Evolutionary conservation across 2,329 filamentous ascomycete species (phyloP), one percentile per base, ranked within the genome.

Genomic region (Pseudonectria foliicola): DNA sequence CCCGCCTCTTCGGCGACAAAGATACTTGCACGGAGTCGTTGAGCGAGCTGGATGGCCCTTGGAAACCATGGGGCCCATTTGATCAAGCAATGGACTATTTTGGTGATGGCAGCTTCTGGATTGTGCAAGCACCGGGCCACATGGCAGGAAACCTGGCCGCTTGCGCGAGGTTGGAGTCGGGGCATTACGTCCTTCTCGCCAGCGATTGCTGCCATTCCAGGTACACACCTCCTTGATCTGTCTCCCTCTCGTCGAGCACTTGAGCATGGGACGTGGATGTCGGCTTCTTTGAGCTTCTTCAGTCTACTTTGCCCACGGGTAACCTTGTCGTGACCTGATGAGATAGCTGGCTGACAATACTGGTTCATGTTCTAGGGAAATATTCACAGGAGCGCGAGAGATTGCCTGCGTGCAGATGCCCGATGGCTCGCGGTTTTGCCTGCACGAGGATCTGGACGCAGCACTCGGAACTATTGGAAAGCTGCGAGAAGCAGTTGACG

Each of bases 181-280:
- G 32, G 5, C 31, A 40, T 3, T 14, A 32, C 14, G 26, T 38
- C 2, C 6, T 40, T 2, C 13, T 40, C 11, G 35, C 31, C 4
- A 38, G 38, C 10, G 38, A 40, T 13, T 40, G 38, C n/a, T 40
- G 38, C 13, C 38, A 40, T 25, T 38, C 38, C 4, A 40, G 28
- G 38, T 40, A 12, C 16, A 8, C 5, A 21, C 18, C 18, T n/a
- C n/a, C n/a, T n/a, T n/a, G n/a, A n/a, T n/a, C n/a, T n/a, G n/a
- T n/a, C n/a, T n/a, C n/a, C n/a, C n/a, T n/a, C n/a, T n/a, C n/a
- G n/a, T n/a, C n/a, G n/a, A n/a, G n/a, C n/a, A n/a, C n/a, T n/a
- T n/a, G n/a, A n/a, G n/a, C n/a, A n/a, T n/a, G n/a, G n/a, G n/a
- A n/a, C n/a, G n/a, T n/a, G n/a, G n/a, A n/a, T n/a, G n/a, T n/a